Base-by-base conservation (phyloP, 805 yeast genomes). In the Candida silvatica region DNA sequence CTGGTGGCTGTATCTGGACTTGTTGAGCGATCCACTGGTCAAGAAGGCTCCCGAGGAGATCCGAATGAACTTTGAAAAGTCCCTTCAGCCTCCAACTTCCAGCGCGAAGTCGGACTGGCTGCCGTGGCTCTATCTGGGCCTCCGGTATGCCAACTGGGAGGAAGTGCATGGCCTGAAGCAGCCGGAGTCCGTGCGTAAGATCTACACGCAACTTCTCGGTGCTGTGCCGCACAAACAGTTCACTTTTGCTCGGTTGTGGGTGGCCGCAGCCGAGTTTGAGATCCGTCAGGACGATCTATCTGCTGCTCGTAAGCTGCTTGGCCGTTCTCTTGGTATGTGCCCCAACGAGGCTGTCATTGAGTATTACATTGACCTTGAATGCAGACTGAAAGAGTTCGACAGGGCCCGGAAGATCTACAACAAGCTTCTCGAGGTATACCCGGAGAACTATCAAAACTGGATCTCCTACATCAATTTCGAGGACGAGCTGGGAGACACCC, bases 171-270 rank as follows among this genome's bases (percentile, higher is more conserved):
- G n/a, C n/a, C 54, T 71, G 18, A 3, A 38, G 40, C 39, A 38
- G 12, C 40, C 61, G 2, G 71, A 62, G 0, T 45, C 53, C 1
- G 69, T 85, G 1, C 55, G 84, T 27, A 46, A 44, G 2, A 48
- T 73, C 1, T 90, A 77, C 66, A 56, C 66, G 19, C 54, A 59
- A 28, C 55, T 81, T 12, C 31, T 79, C 1, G 54, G 61, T 7
- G 15, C 63, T 2, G 61, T 80, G 9, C 85, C 90, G 1, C 80
- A 78, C 44, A 59, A 63, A 35, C 36, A 43, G 6, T 77, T 87
- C 47, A 73, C 85, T 0, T 83, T 83, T 47, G 75, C 76, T 2
- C 79, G 81, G 41, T 47, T 82, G 3, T 88, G 97, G 97, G 66
- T 74, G 5, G 56, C 66, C 43, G 79, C 57, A 53, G 77, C 84